Conservation (phyloP, 164 flowering plant genomes). For the Vitis vinifera region DNA sequence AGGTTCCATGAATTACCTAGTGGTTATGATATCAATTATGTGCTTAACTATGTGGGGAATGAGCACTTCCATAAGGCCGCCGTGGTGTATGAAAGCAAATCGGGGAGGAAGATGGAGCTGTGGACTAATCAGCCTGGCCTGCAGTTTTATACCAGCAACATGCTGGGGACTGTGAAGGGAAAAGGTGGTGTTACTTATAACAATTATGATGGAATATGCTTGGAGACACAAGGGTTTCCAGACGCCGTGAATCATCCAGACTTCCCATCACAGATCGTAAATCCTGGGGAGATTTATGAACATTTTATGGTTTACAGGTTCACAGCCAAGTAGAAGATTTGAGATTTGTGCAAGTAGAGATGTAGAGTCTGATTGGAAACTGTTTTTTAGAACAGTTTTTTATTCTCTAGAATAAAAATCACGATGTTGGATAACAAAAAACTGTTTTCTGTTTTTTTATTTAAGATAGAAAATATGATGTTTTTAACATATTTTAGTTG, state of each 20-base stretch:
- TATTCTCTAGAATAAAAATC: no score
- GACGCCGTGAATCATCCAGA: constrained; percentile 81
- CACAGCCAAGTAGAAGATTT: no score
- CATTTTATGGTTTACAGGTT: constrained; percentile 63
- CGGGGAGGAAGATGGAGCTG: constrained; percentile 43
- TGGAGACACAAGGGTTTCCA: constrained; percentile 82
- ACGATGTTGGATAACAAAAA: no score
- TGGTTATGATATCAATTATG: constrained; percentile 48
- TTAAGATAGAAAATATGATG: no score
- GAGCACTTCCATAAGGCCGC: constrained; percentile 26
- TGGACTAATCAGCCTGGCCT: constrained; percentile 40
- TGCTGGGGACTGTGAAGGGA: constrained; percentile 24
- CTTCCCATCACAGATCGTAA: constrained; percentile 74
- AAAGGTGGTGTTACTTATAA: constrained; percentile 31
- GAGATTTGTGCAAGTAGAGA: no score
- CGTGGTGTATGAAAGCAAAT: constrained; percentile 23
- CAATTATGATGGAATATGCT: constrained; percentile 26
- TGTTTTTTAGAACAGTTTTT: no score
- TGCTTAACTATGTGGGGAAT: constrained; percentile 6
- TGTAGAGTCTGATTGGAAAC: no score
- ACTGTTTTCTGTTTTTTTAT: no score
- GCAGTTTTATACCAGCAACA: constrained; percentile 38
- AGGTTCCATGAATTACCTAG: constrained; percentile 20
- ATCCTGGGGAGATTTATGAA: constrained; percentile 50
- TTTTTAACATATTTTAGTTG: no score